Evolutionary conservation across 1,284 basidiomycete species (phyloP).

Genomic region (Cutaneotrichosporon arboriforme): DNA sequence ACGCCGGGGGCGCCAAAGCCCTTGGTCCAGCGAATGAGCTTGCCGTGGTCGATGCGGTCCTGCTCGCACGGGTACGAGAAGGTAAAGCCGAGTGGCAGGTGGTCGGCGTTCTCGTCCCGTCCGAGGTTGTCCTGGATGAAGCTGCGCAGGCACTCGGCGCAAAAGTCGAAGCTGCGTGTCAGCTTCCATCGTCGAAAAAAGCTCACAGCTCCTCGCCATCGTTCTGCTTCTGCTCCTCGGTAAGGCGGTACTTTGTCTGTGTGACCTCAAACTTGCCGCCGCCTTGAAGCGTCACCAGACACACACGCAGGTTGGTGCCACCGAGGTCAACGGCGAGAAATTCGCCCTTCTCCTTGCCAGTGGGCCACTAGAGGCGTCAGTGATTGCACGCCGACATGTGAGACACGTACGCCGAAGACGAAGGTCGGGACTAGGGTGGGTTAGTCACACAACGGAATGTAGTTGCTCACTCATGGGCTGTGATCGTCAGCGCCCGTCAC

Average conservation of each 20-base stretch:
- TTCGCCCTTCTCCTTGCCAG: conserved; percentile 81
- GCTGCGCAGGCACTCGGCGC: conserved; percentile 83
- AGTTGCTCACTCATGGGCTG: conserved; percentile 23
- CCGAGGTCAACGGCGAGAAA: conserved; percentile 93
- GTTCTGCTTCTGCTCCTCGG: conserved; percentile 97
- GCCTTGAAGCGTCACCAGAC: conserved; percentile 86
- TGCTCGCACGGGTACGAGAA: conserved; percentile 95
- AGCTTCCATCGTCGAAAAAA: neutral
- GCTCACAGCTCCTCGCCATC: conserved; percentile 73
- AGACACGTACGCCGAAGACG: conserved; percentile 66
- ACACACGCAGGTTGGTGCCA: conserved; percentile 95
- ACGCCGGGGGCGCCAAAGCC: conserved; percentile 90
- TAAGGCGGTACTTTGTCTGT: conserved; percentile 93
- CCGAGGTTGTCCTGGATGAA: conserved; percentile 68
- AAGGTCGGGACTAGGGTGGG: conserved; percentile 76
- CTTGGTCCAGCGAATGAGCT: conserved; percentile 95
- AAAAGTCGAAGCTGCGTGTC: conserved; percentile 74
- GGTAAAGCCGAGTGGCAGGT: conserved; percentile 89
- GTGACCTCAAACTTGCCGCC: conserved; percentile 95
- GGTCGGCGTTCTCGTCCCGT: conserved; percentile 61
- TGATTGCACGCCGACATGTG: neutral
- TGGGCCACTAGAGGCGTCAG: conserved; percentile 63
- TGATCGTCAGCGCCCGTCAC: neutral
- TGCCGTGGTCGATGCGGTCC: conserved; percentile 85
- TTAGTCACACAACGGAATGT: neutral